Percentiles rank a stretch among this genome's conserved stretches.
Conservation (phyloP, 2,329 filamentous ascomycete genomes). For the Pseudogymnoascus sp. region DNA sequence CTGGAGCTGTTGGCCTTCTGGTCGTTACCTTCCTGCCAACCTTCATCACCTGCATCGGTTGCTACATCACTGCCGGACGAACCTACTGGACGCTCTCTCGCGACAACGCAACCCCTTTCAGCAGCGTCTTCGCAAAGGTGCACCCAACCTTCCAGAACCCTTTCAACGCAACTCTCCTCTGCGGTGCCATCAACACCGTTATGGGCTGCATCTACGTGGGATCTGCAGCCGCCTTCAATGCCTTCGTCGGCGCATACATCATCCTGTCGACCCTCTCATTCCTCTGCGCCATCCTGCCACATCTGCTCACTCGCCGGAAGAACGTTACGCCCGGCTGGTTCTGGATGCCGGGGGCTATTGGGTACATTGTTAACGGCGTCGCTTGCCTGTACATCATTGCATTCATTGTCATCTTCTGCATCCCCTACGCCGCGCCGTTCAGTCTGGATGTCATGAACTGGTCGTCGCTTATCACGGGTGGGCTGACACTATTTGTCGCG, state of each 20-base stretch:
- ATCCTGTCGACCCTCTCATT: constrained; percentile 49
- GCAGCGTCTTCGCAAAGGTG: constrained; percentile 39
- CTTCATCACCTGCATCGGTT: constrained; percentile 43
- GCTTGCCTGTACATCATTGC: constrained; percentile 48
- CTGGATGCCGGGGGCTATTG: constrained; percentile 39
- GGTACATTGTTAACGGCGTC: constrained; percentile 42
- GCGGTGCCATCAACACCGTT: constrained; percentile 41
- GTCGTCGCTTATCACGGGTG: constrained; percentile 35
- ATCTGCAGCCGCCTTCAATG: constrained; percentile 55
- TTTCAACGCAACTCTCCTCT: constrained; percentile 45
- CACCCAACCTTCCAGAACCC: constrained; percentile 39
- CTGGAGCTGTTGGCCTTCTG: constrained; percentile 43
- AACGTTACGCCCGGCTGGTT: constrained; percentile 49
- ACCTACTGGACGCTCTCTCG: constrained; percentile 54
- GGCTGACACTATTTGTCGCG: constrained; percentile 29
- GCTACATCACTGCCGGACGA: constrained; percentile 50
- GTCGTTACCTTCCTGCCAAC: constrained; percentile 45
- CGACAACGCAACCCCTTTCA: constrained; percentile 48
- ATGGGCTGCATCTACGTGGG: constrained; percentile 58
- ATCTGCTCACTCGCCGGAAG: constrained; percentile 37
- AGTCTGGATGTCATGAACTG: constrained; percentile 45
- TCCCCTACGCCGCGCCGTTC: constrained; percentile 40
- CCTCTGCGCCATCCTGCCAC: constrained; percentile 52
- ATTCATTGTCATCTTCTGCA: constrained; percentile 56
- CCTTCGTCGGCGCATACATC: constrained; percentile 53